Evolutionary conservation across 306 rosid genomes (phyloP).

Genomic region (Crataegus laevigata): DNA sequence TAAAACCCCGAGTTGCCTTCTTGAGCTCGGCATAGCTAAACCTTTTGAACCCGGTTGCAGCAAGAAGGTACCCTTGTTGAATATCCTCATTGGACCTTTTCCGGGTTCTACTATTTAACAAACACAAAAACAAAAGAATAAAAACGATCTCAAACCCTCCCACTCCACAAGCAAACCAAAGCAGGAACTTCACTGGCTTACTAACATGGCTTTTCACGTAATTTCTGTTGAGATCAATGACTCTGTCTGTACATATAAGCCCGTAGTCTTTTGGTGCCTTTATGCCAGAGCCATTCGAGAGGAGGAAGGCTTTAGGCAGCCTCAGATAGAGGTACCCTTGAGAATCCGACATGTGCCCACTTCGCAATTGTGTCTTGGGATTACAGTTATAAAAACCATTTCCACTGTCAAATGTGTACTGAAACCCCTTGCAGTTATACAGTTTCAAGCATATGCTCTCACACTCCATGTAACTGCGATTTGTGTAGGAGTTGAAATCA

Average conservation of each 20-base stretch:
- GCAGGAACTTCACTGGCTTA: constrained; percentile 26
- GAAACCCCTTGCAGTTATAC: constrained; percentile 23
- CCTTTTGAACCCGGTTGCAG: constrained; percentile 36
- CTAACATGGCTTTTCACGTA: constrained; percentile 1
- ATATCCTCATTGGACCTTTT: not conserved
- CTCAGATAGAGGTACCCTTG: constrained; percentile 29
- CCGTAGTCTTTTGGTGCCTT: not conserved
- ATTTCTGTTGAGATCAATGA: constrained; percentile 8
- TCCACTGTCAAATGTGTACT: not conserved
- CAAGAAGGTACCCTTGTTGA: constrained; percentile 20
- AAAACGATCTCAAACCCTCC: constrained; percentile 39
- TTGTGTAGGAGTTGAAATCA: not conserved
- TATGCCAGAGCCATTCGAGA: not conserved
- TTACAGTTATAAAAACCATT: not conserved
- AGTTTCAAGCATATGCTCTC: constrained; percentile 14
- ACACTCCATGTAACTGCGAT: constrained; percentile 12
- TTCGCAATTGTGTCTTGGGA: constrained; percentile 29
- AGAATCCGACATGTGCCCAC: constrained; percentile 28
- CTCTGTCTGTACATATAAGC: constrained; percentile 11
- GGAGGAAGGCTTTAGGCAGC: constrained; percentile 13
- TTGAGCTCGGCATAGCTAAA: constrained; percentile 45
- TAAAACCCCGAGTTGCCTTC: constrained; percentile 35
- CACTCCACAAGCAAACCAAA: constrained; percentile 31
- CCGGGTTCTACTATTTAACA: constrained; percentile 2
- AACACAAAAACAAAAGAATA: constrained; percentile 26